These are phyloP conservation scores for Russula vinacea DNA, from an alignment of 768 basidiomycete genomes.

Conservation along the genomic window DNA sequence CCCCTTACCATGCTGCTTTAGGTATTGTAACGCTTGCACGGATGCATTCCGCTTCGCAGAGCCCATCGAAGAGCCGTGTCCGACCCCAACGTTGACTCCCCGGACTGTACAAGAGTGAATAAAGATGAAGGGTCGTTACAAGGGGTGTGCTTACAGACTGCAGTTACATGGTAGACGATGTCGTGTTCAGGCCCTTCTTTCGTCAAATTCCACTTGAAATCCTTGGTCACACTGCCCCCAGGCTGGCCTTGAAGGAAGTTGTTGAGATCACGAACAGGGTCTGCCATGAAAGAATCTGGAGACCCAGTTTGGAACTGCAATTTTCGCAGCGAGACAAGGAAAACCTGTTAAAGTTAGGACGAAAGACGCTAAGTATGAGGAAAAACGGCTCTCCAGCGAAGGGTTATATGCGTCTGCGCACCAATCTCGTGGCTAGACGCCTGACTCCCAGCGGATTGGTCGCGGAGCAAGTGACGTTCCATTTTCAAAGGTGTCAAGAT, in stretches of 20 bases:
- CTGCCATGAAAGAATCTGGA: conserved; percentile 13
- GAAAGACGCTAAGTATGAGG: neutral
- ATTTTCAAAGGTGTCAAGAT: neutral
- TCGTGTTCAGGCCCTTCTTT: conserved; percentile 16
- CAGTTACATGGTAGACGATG: conserved; percentile 13
- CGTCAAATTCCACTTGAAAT: conserved; percentile 9
- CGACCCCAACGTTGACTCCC: conserved; percentile 21
- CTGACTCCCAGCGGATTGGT: neutral
- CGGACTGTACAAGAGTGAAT: conserved; percentile 9
- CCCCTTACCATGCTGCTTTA: conserved; percentile 16
- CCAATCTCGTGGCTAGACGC: neutral
- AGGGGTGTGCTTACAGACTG: conserved; percentile 13
- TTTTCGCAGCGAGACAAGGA: neutral
- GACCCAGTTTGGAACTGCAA: neutral
- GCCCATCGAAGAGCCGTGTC: conserved; percentile 18
- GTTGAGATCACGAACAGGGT: conserved; percentile 29
- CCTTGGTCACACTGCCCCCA: conserved; percentile 9
- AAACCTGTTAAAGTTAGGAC: neutral
- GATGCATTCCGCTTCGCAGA: conserved; percentile 24
- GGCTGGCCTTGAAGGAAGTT: conserved; percentile 20
- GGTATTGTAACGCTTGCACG: conserved; percentile 17
- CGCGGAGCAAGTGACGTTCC: neutral
- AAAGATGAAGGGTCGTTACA: neutral
- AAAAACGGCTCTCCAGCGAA: neutral
- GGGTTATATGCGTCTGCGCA: neutral